Evolutionary conservation across 2,329 filamentous ascomycete genomes (phyloP), one percentile per base, ranked within the genome.

Genomic region (Talaromyces sp.): DNA sequence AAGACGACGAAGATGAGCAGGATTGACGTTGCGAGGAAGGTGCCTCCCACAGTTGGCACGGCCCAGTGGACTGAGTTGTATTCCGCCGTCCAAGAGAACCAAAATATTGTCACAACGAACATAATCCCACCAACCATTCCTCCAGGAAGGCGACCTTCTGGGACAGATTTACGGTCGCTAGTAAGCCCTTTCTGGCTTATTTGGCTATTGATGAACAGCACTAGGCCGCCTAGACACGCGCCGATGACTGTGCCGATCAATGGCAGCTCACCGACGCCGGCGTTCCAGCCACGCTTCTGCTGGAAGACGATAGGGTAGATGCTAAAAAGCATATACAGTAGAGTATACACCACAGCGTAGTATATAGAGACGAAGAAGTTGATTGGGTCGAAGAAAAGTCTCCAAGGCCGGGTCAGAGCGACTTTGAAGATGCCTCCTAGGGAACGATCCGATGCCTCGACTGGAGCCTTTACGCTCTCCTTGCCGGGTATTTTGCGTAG

Each of bases 281-380:
- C n/a, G n/a, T n/a, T n/a, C n/a, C n/a, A n/a, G n/a, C n/a, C n/a
- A n/a, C n/a, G n/a, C 82, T 71, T 76, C 55, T 81, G 69, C 63
- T 82, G 78, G 50, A 67, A 67, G 6, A 84, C 79, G 49, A 84
- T 82, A 2, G 82, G 82, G 58, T 85, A 85, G 60, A 58, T 58
- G 32, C 49, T 53, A 31, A 58, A 58, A 21, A 58, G 57, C 57
- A 58, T 58, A 32, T 54, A 58, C n/a, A 54, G 50, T 31, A 58
- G 13, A 6, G 41, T 46, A 54, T 54, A 58, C 10, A 58, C 51
- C 10, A 54, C 27, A 14, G 51, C 51, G 26, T 31, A 31, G 17
- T 54, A 54, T 9, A 54, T 32, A 14, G 51, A 5, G 14, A 29
- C 24, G 10, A 54, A 32, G 27, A 54, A 54, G 13, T 7, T 31